Base-by-base conservation (phyloP, 257 asterid species). In the Fraxinus anomala region DNA sequence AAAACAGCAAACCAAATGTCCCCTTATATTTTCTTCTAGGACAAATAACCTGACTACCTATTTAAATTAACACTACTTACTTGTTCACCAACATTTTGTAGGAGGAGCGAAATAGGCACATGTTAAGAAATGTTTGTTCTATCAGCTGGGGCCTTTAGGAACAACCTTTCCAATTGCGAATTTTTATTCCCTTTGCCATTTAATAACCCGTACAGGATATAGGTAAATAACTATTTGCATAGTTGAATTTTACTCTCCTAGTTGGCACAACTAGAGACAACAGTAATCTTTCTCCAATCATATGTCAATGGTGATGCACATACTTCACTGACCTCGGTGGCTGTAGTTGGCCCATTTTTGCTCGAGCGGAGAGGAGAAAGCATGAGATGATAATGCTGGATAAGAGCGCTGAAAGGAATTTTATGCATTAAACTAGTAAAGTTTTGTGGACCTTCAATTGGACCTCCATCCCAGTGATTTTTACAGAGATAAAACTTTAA, bases 381-480 rank as follows among this genome's bases (percentile, higher is more conserved):
- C 33, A 12, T 19, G 26, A 14, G 56, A 72, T 12, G 39, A 21
- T 66, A n/a, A 6, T 56, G 16, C 19, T 6, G 28, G 65, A 33
- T 73, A 49, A 73, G 3, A 51, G 68, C 51, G 77, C 66, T 73
- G 51, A 24, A 28, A 54, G 34, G 9, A 42, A 19, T 44, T 69
- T 28, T n/a, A n/a, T 39, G 17, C 39, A 21, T 74, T 33, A 24
- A 74, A 74, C 31, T 33, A 21, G 69, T 74, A 61, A 24, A n/a
- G 40, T 36, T 34, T 31, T 1, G 16, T 56, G 5, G 13, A 54
- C 39, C 78, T 59, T 36, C 70, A 39, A 51, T 28, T 76, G 6
- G 28, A 14, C 51, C 63, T 51, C 59, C 68, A 19, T 47, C 51
- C 34, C n/a, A 47, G 31, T 67, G 26, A 51, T 31, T 65, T 73